phyloP scores from a whole-genome alignment of 2,329 filamentous ascomycete species.

The Alternaria sp. region DNA sequence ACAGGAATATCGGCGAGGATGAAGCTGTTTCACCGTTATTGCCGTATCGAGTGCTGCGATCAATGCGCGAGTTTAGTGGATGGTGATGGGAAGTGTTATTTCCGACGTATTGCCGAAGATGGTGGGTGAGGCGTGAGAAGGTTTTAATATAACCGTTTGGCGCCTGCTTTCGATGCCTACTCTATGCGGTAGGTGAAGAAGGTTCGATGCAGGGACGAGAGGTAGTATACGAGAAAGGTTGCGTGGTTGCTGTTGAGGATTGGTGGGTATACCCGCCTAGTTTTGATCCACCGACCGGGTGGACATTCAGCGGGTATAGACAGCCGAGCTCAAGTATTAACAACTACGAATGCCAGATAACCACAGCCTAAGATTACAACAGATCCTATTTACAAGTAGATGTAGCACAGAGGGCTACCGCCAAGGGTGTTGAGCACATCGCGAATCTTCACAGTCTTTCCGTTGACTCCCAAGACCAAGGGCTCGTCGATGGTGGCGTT shows the following conservation, averaged over 20 bases:
- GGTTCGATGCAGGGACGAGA: neutral
- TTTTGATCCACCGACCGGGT: neutral
- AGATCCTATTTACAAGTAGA: neutral
- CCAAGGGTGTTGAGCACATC: constrained; percentile 4
- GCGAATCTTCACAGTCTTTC: constrained; percentile 3
- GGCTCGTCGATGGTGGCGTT: constrained; percentile 8
- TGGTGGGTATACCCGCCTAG: constrained; percentile 13
- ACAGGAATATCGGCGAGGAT: neutral
- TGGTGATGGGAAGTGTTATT: neutral
- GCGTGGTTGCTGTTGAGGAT: constrained; percentile 20
- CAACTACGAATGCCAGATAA: neutral
- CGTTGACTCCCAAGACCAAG: constrained; percentile 1
- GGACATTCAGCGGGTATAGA: neutral
- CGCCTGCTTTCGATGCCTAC: constrained; percentile 18
- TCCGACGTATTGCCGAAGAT: constrained; percentile 3
- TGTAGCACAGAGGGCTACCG: constrained; percentile 1
- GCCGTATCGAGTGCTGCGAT: neutral
- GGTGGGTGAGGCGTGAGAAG: neutral
- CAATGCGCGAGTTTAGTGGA: neutral
- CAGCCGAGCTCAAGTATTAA: neutral
- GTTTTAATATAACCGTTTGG: constrained; percentile 12
- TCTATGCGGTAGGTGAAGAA: constrained; percentile 6
- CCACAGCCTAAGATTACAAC: neutral
- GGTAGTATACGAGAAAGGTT: constrained; percentile 4
- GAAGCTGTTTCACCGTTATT: neutral